Percentiles rank a stretch among this genome's conserved stretches.
These are phyloP conservation scores for Scheffersomyces quercinus DNA, from an alignment of 1,139 yeast species.

Conservation along the genomic window DNA sequence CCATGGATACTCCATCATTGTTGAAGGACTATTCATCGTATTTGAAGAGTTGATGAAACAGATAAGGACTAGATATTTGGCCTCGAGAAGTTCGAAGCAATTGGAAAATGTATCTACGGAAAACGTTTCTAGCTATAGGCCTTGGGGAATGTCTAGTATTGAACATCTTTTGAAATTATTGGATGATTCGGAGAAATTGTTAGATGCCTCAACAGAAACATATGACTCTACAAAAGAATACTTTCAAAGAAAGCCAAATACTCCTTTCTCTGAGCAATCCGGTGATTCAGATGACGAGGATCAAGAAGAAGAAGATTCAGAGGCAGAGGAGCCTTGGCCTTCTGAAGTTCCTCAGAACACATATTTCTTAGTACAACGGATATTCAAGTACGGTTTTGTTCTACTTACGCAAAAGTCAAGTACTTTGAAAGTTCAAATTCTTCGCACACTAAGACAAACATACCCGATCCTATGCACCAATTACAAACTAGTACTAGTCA, in stretches of 20 bases:
- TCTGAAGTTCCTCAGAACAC: constrained; percentile 63
- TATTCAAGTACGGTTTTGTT: constrained; percentile 69
- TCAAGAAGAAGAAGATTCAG: constrained; percentile 26
- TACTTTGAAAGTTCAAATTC: constrained; percentile 54
- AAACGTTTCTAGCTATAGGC: constrained; percentile 33
- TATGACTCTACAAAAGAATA: constrained; percentile 37
- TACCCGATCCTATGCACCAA: constrained; percentile 68
- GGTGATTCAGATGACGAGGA: constrained; percentile 45
- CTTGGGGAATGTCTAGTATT: constrained; percentile 55
- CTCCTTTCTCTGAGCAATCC: constrained; percentile 35
- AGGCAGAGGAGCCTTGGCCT: constrained; percentile 46
- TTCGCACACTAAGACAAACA: constrained; percentile 49
- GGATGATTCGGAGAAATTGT: constrained; percentile 35
- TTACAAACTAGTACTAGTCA: constrained; percentile 59
- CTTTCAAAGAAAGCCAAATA: constrained; percentile 32
- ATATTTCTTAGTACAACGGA: constrained; percentile 58
- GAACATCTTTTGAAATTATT: constrained; percentile 43
- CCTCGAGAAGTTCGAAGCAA: constrained; percentile 2
- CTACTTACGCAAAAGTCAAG: constrained; percentile 69
- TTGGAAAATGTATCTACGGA: constrained; percentile 16
- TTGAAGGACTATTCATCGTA: constrained; percentile 73
- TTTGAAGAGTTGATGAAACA: constrained; percentile 66
- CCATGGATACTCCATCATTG: constrained; percentile 74
- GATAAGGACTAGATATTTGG: constrained; percentile 41
- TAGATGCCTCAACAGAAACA: constrained; percentile 28